Base-by-base conservation (phyloP, 129 eudicot genomes). In the Deinandra increscens region DNA sequence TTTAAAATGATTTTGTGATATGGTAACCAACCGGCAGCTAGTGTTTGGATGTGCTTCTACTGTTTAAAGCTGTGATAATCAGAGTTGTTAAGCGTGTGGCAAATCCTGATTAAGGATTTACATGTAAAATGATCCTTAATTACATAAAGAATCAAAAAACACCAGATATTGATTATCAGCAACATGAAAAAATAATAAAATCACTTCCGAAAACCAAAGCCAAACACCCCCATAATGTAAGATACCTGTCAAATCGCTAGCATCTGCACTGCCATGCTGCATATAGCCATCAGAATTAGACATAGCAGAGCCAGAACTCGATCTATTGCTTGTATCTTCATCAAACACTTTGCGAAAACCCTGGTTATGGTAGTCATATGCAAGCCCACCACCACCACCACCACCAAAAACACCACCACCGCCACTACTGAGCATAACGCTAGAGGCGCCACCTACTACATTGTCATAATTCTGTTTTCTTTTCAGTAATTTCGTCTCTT, bases 261-360 rank as follows among this genome's bases (percentile, higher is more conserved):
- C 93, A 84, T 89, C 99, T 50, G 86, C 95, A 70, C 86, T 84
- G 42, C 83, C 87, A 80, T 83, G 83, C 78, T 81, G 99, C 60
- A 83, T 85, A 88, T 88, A 89, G 71, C 97, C 89, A 79, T 89
- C 99, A 6, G 97, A 85, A 61, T 93, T 93, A 4, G 99, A 93
- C 53, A 93, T 84, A 63, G 99, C 99, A 44, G 99, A 93, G 46
- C 99, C 99, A 64, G 99, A 93, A 78, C 99, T 93, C 41, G 99
- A 93, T 60, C 97, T 74, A 70, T 93, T 93, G 60, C 99, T 93
- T 8, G 85, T 83, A 75, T 93, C 99, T 75, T 93, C 99, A 68
- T 93, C 95, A 22, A 81, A 60, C 1, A 29, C 81, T 77, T 83
- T 93, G 22, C 80, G 83, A 31, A 76, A 80, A 18, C 85, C 86